Evolutionary conservation across 371 early-diverging fungal genomes (phyloP).

Genomic region (Actinomortierella wolfii): DNA sequence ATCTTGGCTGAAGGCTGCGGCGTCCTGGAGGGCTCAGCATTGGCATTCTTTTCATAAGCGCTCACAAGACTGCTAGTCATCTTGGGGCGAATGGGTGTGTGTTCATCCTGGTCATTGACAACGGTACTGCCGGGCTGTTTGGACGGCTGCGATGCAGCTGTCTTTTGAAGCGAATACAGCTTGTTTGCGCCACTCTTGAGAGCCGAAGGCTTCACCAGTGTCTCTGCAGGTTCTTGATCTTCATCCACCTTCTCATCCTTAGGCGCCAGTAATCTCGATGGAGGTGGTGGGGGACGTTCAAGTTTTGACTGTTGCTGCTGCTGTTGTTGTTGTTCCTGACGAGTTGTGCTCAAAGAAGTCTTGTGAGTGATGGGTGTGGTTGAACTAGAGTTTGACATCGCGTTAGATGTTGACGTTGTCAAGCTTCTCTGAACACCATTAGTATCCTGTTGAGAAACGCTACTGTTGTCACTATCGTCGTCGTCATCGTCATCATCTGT

Average conservation of each 20-base stretch:
- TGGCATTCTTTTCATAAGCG: not conserved
- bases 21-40: not conserved
- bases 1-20: not conserved
- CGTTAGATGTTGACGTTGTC: too few relatives aligned
- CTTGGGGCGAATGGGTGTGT: not conserved
- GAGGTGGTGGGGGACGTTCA: not conserved
- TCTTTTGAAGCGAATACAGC: not conserved
- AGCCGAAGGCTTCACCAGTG: slow-evolving; percentile 25
- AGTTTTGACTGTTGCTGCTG: not conserved
- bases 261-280: not conserved
- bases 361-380: not conserved
- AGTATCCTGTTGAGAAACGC: not conserved
- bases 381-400: not conserved
- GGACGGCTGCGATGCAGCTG: not conserved
- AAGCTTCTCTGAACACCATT: not conserved
- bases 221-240: slow-evolving; percentile 4
- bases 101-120: too few relatives aligned
- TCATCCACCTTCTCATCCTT: not conserved
- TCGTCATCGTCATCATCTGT: slow-evolving; percentile 9
- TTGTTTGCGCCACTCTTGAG: slow-evolving; percentile 7
- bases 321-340: not conserved
- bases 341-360: too few relatives aligned
- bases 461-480: slow-evolving; percentile 14
- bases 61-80: slow-evolving; percentile 9
- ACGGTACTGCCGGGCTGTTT: not conserved